Percentiles rank a stretch among this genome's conserved stretches.
phyloP scores from a whole-genome alignment of 768 basidiomycete genomes.

The Tulasnella sp. region DNA sequence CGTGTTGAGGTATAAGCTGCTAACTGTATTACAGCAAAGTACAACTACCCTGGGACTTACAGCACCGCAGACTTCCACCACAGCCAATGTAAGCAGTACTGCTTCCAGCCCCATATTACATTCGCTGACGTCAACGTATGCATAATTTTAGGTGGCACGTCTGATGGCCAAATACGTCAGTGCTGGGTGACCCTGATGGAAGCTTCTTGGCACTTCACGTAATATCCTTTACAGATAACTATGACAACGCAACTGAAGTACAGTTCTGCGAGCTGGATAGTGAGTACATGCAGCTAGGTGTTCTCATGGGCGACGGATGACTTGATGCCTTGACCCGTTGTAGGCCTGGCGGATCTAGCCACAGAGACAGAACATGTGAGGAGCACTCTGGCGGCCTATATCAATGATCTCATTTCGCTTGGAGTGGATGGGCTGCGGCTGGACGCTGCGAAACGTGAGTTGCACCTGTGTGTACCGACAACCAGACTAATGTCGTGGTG shows the following conservation, averaged over 20 bases:
- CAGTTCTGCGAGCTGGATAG: constrained; percentile 11
- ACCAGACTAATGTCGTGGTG: not conserved
- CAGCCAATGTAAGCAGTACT: constrained; percentile 22
- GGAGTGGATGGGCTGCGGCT: constrained; percentile 30
- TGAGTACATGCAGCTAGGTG: constrained; percentile 19
- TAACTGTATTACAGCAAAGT: constrained; percentile 15
- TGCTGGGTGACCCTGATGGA: not conserved
- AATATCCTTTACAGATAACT: constrained; percentile 8
- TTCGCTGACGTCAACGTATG: not conserved
- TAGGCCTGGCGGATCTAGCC: constrained; percentile 29
- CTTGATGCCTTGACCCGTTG: not conserved
- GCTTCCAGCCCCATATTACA: not conserved
- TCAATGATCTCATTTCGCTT: constrained; percentile 48
- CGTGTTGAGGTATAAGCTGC: not conserved
- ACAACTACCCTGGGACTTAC: constrained; percentile 21
- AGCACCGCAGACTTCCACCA: constrained; percentile 18
- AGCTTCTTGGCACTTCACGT: not conserved
- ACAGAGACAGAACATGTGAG: constrained; percentile 55
- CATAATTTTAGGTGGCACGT: not conserved
- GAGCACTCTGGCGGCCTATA: constrained; percentile 41
- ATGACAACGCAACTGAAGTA: constrained; percentile 12
- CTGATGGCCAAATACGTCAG: constrained; percentile 10
- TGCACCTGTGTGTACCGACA: not conserved
- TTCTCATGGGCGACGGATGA: not conserved
- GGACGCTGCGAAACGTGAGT: constrained; percentile 16